phyloP scores from a whole-genome alignment of 2,329 filamentous ascomycete genomes.

The Aspergillus floridensis region DNA sequence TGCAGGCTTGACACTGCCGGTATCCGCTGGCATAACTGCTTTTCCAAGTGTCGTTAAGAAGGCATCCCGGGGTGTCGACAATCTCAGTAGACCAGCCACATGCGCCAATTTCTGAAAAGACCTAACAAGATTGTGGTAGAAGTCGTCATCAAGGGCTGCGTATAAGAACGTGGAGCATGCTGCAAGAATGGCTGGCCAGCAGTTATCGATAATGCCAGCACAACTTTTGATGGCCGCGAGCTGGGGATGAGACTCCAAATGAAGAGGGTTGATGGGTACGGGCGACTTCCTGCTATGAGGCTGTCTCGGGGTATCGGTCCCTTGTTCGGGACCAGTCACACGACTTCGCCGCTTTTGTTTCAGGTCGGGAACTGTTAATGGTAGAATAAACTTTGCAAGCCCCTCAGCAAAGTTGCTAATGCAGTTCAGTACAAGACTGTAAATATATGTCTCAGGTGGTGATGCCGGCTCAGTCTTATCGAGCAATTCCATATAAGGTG shows the following conservation, averaged over 20 bases:
- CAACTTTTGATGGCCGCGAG: conserved; percentile 70
- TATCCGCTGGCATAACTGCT: conserved; percentile 82
- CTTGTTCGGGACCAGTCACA: conserved; percentile 37
- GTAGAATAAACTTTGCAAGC: conserved; percentile 87
- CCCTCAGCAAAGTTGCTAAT: conserved; percentile 89
- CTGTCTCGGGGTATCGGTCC: conserved; percentile 31
- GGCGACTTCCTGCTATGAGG: conserved; percentile 29
- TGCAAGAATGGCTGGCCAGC: conserved; percentile 93
- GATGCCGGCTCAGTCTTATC: conserved; percentile 83
- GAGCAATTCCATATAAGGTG: conserved; percentile 87
- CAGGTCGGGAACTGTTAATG: conserved; percentile 78
- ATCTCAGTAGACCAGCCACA: conserved; percentile 81
- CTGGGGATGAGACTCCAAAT: conserved; percentile 69
- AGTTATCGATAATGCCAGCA: conserved; percentile 79
- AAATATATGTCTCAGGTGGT: conserved; percentile 90
- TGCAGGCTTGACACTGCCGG: conserved; percentile 22
- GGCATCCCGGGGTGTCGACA: conserved; percentile 84
- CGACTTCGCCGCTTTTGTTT: conserved; percentile 50
- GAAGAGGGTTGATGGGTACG: conserved; percentile 77
- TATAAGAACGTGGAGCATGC: conserved; percentile 95
- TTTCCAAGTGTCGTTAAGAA: conserved; percentile 93
- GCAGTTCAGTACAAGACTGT: conserved; percentile 82
- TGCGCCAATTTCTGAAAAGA: conserved; percentile 95
- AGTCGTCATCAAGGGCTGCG: conserved; percentile 85
- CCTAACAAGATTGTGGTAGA: conserved; percentile 86